phyloP scores from a whole-genome alignment of 257 asterid species.

The Prunella vulgaris region DNA sequence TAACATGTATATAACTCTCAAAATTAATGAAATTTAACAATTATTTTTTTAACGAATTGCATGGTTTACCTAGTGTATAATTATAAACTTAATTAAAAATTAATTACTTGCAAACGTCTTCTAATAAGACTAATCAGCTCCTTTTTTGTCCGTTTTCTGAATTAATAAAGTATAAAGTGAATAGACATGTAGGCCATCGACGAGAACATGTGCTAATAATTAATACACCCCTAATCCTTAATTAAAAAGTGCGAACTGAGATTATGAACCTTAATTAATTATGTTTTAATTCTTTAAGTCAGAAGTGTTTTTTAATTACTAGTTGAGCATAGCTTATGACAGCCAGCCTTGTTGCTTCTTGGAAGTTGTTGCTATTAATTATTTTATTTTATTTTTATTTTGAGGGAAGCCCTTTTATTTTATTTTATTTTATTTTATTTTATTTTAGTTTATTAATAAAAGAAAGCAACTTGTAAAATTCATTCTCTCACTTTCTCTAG shows the following conservation, averaged over 20 bases:
- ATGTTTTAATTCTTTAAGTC: slow-evolving; percentile 19
- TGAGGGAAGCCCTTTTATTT: too few relatives aligned
- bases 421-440: not conserved
- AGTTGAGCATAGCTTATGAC: slow-evolving; percentile 7
- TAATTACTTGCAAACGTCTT: not conserved
- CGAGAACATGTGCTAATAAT: slow-evolving; percentile 31
- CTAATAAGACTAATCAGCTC: not conserved
- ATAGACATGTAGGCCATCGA: slow-evolving; percentile 33
- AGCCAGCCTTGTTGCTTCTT: slow-evolving; percentile 37
- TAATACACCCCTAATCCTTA: slow-evolving; percentile 10
- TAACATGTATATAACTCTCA: too few relatives aligned
- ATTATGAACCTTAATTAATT: slow-evolving; percentile 19
- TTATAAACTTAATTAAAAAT: not conserved
- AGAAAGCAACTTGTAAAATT: slow-evolving; percentile 18
- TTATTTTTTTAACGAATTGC: too few relatives aligned
- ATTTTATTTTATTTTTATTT: not conserved
- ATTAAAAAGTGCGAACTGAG: slow-evolving; percentile 21
- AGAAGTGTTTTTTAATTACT: slow-evolving; percentile 17
- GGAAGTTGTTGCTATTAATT: slow-evolving; percentile 32
- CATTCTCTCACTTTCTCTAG: slow-evolving; percentile 24
- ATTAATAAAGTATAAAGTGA: slow-evolving; percentile 20
- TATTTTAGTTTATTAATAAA: not conserved
- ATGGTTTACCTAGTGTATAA: too few relatives aligned
- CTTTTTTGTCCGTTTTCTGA: not conserved
- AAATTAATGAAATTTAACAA: too few relatives aligned